Percentiles rank a stretch among this genome's conserved stretches.
Conservation (phyloP, 176 grass and related monocot genomes). For the Pontederia crassipes region DNA sequence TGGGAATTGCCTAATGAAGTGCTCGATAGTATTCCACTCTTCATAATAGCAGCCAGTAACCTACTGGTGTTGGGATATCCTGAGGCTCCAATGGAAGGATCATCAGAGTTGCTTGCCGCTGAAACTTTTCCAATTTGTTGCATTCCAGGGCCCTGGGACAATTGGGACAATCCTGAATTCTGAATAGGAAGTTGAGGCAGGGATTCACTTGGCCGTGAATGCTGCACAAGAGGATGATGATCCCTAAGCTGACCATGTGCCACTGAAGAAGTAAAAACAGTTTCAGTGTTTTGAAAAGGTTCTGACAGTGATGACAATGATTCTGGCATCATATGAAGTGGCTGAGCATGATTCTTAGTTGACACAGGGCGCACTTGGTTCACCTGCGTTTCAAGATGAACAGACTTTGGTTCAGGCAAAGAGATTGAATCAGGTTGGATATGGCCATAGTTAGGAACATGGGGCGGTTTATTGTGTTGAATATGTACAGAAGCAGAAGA, state of each 20-base stretch:
- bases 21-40: constrained; percentile 46
- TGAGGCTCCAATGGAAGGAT: constrained; percentile 11
- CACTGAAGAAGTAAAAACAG: constrained; percentile 25
- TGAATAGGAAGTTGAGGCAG: not conserved
- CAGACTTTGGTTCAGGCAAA: too few relatives aligned
- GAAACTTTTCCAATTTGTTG: constrained; percentile 28
- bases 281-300: constrained; percentile 29
- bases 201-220: not conserved
- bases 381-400: too few relatives aligned
- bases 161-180: constrained; percentile 4
- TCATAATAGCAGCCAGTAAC: constrained; percentile 59
- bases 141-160: not conserved
- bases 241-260: constrained; percentile 19
- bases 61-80: constrained; percentile 30
- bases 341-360: not conserved
- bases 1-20: constrained; percentile 12
- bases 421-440: too few relatives aligned
- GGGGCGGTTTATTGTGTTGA: too few relatives aligned
- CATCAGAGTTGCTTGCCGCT: constrained; percentile 22
- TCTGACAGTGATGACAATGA: constrained; percentile 12
- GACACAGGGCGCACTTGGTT: too few relatives aligned
- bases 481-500: too few relatives aligned
- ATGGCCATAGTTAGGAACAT: too few relatives aligned
- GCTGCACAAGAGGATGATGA: constrained; percentile 23
- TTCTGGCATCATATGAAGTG: constrained; percentile 13